Conservation (phyloP, 208 protist species). For the Leishmania gerbilli region DNA sequence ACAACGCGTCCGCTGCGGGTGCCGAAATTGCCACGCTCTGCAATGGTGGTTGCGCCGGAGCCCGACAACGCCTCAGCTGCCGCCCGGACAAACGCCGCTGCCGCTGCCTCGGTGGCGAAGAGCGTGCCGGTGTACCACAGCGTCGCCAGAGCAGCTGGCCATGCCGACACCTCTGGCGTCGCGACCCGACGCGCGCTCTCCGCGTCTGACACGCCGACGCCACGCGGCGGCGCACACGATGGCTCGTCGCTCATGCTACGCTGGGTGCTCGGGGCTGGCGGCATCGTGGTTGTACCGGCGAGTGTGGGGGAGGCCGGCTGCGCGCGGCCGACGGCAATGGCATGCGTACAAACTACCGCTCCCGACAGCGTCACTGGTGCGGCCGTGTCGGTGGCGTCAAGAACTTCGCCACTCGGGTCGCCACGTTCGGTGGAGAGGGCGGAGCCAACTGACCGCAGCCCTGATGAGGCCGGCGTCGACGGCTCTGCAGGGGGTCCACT, state of each 20-base stretch:
- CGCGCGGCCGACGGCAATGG: conserved; percentile 8
- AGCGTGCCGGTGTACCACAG: conserved; percentile 33
- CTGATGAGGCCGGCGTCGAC: neutral
- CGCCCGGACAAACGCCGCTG: conserved; percentile 6
- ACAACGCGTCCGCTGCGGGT: neutral
- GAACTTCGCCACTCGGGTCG: neutral
- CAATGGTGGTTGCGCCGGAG: neutral
- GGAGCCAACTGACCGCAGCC: neutral
- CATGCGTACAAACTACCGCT: conserved; percentile 13
- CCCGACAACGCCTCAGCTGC: neutral
- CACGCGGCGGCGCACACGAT: neutral
- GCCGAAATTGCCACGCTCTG: neutral
- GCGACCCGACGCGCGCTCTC: neutral
- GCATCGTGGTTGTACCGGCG: neutral
- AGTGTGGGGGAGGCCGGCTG: neutral
- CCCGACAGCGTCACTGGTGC: neutral
- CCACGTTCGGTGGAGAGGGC: neutral
- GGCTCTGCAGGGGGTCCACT: neutral
- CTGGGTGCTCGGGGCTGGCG: neutral
- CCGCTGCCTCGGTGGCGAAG: conserved; percentile 13
- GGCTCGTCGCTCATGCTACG: neutral
- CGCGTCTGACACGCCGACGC: neutral
- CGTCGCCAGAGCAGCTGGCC: neutral
- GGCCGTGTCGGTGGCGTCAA: neutral
- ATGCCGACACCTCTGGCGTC: neutral